Base-by-base conservation (phyloP, 345 rosid species). In the Isatis tinctoria region DNA sequence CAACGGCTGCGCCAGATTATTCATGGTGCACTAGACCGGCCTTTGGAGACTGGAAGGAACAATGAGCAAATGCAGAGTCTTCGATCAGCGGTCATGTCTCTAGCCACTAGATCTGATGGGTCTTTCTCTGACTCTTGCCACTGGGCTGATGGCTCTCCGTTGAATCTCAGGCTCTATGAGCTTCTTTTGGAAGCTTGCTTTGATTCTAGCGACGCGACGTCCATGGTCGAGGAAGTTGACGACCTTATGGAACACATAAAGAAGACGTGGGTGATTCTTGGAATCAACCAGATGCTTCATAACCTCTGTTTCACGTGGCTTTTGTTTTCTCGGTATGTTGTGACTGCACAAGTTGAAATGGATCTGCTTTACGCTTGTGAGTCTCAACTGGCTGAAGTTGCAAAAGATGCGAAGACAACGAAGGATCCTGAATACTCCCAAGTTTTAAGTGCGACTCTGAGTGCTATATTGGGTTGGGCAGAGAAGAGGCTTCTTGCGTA, bases 61-160 rank as follows among this genome's bases (percentile, higher is more conserved):
- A 94, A 88, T 54, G 99, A 95, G 83, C 82, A 93, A 10, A 87
- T 95, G 99, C 98, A 95, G 65, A 86, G 86, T 72, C 97, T 95
- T 74, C 89, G 99, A 8, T 85, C 92, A 37, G 86, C 97, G 53
- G 97, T 86, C 44, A 82, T 78, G 81, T 82, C 96, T 79, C 97
- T 92, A 47, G 96, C 97, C 41, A 83, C 80, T 51, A 87, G 97
- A 82, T 90, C 97, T 63, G 98, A 90, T 61, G 97, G 96, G 24
- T 88, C 97, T 70, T 52, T 88, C 44, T 78, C 85, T 17, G 99
- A 95, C 24, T 77, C 87, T 12, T 87, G 93, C 75, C 99, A 95
- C 52, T 95, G 99, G 99, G 99, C 99, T 69, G 99, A 95, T 82
- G 99, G 98, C 18, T 81, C 83, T 75, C 98, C 98, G 0, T 79